These are phyloP conservation scores for Malus hybrid DNA, from an alignment of 331 rosid genomes.

Conservation along the genomic window DNA sequence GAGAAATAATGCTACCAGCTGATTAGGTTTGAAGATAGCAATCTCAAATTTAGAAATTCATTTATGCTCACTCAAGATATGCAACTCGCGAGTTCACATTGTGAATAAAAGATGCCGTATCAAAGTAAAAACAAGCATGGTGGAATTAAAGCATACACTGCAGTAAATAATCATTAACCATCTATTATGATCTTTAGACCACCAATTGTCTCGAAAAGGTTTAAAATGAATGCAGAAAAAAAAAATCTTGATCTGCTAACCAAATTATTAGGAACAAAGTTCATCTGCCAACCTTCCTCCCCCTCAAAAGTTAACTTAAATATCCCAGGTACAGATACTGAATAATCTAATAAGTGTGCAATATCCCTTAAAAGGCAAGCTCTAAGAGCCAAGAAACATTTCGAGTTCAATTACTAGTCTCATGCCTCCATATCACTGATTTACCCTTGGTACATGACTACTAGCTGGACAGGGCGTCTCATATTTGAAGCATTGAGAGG, in stretches of 20 bases:
- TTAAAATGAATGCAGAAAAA: neutral
- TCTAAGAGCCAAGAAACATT: neutral
- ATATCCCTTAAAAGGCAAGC: neutral
- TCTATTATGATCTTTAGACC: neutral
- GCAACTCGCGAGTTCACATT: neutral
- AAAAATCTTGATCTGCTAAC: neutral
- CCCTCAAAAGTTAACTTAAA: neutral
- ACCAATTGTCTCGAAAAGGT: neutral
- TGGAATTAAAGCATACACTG: neutral
- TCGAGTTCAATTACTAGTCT: neutral
- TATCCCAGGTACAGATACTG: neutral
- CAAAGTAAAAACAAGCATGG: neutral
- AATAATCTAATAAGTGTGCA: neutral
- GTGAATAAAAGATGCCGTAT: neutral
- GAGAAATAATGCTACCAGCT: conserved; percentile 1
- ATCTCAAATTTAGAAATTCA: neutral
- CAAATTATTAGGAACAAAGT: neutral
- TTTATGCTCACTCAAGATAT: neutral
- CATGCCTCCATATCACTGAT: neutral
- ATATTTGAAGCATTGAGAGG: neutral
- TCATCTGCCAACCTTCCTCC: neutral
- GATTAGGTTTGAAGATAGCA: conserved; percentile 1
- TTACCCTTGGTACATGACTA: neutral
- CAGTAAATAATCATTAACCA: neutral
- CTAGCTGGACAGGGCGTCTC: neutral